Percentiles rank a stretch among this genome's conserved stretches.
phyloP scores from a whole-genome alignment of 2,329 filamentous ascomycete species.

The Colletotrichum kahawae region DNA sequence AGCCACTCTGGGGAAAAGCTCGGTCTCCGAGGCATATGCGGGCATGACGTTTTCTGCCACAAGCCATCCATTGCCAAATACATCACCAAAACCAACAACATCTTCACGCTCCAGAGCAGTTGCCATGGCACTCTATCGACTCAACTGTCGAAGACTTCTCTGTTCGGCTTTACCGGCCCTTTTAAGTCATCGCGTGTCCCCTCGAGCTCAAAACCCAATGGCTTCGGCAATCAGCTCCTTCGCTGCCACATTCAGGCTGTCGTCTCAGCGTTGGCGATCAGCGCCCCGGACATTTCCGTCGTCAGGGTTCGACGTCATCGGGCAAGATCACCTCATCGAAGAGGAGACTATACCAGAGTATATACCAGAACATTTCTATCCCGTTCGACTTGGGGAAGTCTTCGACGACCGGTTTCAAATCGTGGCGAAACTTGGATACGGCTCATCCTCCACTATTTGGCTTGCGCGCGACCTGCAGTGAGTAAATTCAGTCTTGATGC shows the following conservation, averaged over 20 bases:
- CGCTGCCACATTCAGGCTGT: neutral
- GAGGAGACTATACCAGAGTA: constrained; percentile 43
- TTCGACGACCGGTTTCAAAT: constrained; percentile 40
- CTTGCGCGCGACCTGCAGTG: constrained; percentile 31
- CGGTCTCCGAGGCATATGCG: too few species aligned
- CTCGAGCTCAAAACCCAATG: neutral
- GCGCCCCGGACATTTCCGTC: constrained; percentile 21
- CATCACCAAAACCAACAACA: neutral
- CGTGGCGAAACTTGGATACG: constrained; percentile 45
- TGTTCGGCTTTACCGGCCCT: neutral
- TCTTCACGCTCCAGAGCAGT: neutral
- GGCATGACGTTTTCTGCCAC: too few species aligned
- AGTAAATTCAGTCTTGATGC: neutral
- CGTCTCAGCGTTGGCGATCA: neutral
- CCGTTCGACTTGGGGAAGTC: constrained; percentile 40
- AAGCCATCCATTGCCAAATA: neutral
- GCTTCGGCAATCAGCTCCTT: neutral
- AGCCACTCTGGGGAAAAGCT: too few species aligned
- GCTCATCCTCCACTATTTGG: constrained; percentile 47
- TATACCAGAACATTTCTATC: constrained; percentile 38
- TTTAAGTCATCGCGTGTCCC: neutral
- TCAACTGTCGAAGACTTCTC: neutral
- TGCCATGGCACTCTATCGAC: neutral
- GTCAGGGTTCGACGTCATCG: constrained; percentile 22
- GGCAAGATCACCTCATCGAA: constrained; percentile 30